Evolutionary conservation across 169 alveolate genomes (phyloP).

Genomic region (Eimeria brunetti): DNA sequence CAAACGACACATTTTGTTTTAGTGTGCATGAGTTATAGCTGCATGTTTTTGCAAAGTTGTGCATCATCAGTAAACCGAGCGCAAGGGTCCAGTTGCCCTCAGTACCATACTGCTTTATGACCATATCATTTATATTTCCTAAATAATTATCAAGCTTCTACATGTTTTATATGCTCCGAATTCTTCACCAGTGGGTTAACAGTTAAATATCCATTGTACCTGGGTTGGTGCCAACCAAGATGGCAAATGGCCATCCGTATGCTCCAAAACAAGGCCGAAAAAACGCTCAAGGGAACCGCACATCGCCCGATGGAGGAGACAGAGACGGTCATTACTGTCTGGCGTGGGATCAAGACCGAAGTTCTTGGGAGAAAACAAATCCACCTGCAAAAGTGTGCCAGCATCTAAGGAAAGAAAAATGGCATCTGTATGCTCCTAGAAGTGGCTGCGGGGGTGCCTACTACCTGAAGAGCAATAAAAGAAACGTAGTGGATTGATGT

Average conservation of each 20-base stretch:
- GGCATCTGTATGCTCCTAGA: background rate
- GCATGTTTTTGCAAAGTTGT: background rate
- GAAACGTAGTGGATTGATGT: too few relatives aligned
- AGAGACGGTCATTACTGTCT: conserved; percentile 13
- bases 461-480: background rate
- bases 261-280: conserved; percentile 72
- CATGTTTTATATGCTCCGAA: too few relatives aligned
- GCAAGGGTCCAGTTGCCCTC: background rate
- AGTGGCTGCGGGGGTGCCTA: background rate
- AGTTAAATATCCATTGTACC: conserved; percentile 32
- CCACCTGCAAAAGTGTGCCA: conserved; percentile 17
- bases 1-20: background rate
- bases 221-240: conserved; percentile 76
- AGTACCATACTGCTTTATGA: too few relatives aligned
- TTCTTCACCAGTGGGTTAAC: too few relatives aligned
- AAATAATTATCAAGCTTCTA: too few relatives aligned
- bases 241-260: conserved; percentile 56
- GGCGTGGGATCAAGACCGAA: conserved; percentile 39
- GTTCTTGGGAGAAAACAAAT: conserved; percentile 36
- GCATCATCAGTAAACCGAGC: background rate
- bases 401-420: background rate
- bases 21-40: background rate
- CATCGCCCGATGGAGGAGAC: conserved; percentile 81
- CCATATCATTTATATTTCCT: too few relatives aligned
- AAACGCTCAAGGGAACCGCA: conserved; percentile 81